Evolutionary conservation across 106 monocot species (phyloP).

Genomic region (Iris macrosiphon): DNA sequence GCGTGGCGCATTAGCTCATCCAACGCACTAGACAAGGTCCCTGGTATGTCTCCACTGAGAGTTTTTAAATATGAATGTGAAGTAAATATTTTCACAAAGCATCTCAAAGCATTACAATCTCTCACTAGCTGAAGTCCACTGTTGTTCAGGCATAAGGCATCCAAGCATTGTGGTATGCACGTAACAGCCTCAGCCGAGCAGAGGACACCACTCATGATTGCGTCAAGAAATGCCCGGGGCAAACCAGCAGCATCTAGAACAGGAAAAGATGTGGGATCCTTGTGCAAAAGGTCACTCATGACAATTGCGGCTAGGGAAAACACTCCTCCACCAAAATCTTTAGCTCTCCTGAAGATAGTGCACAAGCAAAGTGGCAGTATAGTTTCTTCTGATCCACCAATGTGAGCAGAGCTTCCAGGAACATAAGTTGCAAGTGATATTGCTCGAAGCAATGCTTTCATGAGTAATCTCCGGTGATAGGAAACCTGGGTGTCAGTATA

Average conservation of each 20-base stretch:
- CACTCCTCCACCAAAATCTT: slow-evolving; percentile 74
- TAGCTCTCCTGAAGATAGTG: slow-evolving; percentile 55
- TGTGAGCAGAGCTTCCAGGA: slow-evolving; percentile 47
- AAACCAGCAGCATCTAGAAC: slow-evolving; percentile 59
- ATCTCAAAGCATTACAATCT: slow-evolving; percentile 53
- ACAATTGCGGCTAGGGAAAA: slow-evolving; percentile 77
- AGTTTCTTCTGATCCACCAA: slow-evolving; percentile 57
- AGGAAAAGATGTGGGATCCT: slow-evolving; percentile 78
- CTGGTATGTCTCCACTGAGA: slow-evolving; percentile 39
- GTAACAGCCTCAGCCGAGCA: slow-evolving; percentile 54
- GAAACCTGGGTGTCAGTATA: slow-evolving; percentile 39
- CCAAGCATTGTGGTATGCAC: slow-evolving; percentile 69
- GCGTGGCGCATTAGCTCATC: slow-evolving; percentile 73
- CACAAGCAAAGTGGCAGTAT: slow-evolving; percentile 52
- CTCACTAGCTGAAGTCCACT: slow-evolving; percentile 60
- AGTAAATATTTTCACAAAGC: slow-evolving; percentile 77
- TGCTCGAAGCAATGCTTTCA: slow-evolving; percentile 52
- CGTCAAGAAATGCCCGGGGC: slow-evolving; percentile 61
- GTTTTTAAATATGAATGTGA: slow-evolving; percentile 50
- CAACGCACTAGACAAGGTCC: slow-evolving; percentile 51
- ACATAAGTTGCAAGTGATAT: slow-evolving; percentile 77
- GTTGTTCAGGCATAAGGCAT: slow-evolving; percentile 67
- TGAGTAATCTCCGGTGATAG: slow-evolving; percentile 41
- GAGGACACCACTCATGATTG: slow-evolving; percentile 43
- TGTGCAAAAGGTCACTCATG: slow-evolving; percentile 85